A percentile compares a stretch with the other conserved stretches of the same genome.
These are phyloP conservation scores for Zygosaccharomyces gambellarensis DNA, from an alignment of 805 yeast genomes.

Conservation along the genomic window DNA sequence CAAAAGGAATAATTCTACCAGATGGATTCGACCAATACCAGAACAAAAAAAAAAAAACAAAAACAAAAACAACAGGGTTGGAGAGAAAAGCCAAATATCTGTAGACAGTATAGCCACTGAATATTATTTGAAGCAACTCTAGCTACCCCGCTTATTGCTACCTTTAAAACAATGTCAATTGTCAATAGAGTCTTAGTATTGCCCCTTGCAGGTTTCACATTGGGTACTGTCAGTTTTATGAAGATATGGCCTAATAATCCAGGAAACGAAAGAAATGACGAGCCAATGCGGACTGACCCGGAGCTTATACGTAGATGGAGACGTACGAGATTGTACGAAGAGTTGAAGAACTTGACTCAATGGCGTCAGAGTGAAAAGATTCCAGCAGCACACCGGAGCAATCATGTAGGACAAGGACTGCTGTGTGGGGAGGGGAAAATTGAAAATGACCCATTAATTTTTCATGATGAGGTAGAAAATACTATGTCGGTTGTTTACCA, in stretches of 20 bases:
- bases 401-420: conserved; percentile 69
- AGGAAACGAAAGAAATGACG: conserved; percentile 14
- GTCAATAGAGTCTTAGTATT: conserved; percentile 21
- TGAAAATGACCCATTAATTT: conserved; percentile 72
- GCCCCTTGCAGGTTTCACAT: conserved; percentile 30
- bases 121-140: background rate
- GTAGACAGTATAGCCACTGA: background rate
- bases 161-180: background rate
- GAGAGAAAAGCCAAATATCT: background rate
- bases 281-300: conserved; percentile 7
- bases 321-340: background rate
- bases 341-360: conserved; percentile 8
- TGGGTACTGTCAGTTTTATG: conserved; percentile 28
- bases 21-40: background rate
- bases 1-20: background rate
- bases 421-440: conserved; percentile 62
- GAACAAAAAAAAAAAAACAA: too few relatives aligned
- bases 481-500: conserved; percentile 64
- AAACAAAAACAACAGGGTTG: background rate
- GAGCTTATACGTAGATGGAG: conserved; percentile 6
- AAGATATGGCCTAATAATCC: conserved; percentile 32
- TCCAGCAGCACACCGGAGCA: conserved; percentile 53
- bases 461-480: conserved; percentile 45
- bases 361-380: conserved; percentile 41
- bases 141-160: background rate